Percentiles rank a stretch among this genome's conserved stretches.
phyloP scores from a whole-genome alignment of 164 flowering plant species.

The Tinospora cordifolia region DNA sequence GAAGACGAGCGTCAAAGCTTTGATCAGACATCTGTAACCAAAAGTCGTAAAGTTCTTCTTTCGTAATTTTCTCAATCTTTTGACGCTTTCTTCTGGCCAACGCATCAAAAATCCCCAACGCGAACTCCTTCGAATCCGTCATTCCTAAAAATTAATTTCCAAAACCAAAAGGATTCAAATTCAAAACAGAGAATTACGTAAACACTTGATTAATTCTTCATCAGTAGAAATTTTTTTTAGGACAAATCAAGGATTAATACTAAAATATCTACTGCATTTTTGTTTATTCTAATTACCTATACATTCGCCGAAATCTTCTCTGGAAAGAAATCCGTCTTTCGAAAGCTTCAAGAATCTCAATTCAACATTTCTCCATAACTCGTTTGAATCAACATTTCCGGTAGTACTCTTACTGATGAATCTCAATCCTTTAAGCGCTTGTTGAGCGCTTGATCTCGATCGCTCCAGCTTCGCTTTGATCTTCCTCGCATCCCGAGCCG shows the following conservation, averaged over 20 bases:
- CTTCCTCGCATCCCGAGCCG: slow-evolving; percentile 53
- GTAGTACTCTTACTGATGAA: slow-evolving; percentile 64
- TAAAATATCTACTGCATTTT: neutral
- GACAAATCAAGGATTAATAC: neutral
- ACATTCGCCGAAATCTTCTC: slow-evolving; percentile 84
- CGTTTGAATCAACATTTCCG: slow-evolving; percentile 22
- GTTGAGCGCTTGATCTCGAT: slow-evolving; percentile 57
- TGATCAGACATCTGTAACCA: slow-evolving; percentile 86
- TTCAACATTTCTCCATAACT: slow-evolving; percentile 66
- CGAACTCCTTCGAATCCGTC: slow-evolving; percentile 91
- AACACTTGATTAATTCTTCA: neutral
- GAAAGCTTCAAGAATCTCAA: slow-evolving; percentile 51
- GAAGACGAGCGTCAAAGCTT: slow-evolving; percentile 95
- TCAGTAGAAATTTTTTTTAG: neutral
- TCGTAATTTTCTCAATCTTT: slow-evolving; percentile 41
- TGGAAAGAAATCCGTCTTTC: slow-evolving; percentile 51
- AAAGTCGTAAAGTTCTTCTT: slow-evolving; percentile 78
- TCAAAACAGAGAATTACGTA: no score
- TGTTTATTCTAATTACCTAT: slow-evolving; percentile 39
- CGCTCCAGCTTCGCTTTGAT: slow-evolving; percentile 48
- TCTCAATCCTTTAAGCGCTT: slow-evolving; percentile 66
- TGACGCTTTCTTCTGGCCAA: slow-evolving; percentile 59
- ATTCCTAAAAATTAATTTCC: slow-evolving; percentile 44
- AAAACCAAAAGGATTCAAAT: neutral
- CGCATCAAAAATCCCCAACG: slow-evolving; percentile 76